Percentiles rank a stretch among this genome's conserved stretches.
phyloP scores from a whole-genome alignment of 2,329 filamentous ascomycete species.

The Monilinia fructicola region DNA sequence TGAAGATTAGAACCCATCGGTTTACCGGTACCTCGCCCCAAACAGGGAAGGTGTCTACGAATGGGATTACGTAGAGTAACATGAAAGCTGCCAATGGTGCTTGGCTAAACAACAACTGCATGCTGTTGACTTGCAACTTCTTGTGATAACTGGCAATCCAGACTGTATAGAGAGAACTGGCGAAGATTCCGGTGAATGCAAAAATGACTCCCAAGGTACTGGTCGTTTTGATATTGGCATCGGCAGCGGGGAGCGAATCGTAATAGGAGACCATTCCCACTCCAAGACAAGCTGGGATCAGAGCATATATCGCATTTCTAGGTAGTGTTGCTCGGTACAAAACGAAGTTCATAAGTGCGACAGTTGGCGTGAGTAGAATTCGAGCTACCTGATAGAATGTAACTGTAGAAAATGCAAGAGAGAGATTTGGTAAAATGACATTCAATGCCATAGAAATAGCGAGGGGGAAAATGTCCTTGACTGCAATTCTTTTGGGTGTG shows the following conservation, averaged over 20 bases:
- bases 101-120: conserved; percentile 69
- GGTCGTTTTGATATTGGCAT: conserved; percentile 55
- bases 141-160: conserved; percentile 67
- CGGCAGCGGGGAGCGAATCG: conserved; percentile 55
- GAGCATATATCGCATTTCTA: conserved; percentile 49
- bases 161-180: conserved; percentile 66
- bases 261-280: conserved; percentile 68
- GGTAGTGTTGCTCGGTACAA: conserved; percentile 60
- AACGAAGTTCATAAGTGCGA: conserved; percentile 63
- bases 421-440: conserved; percentile 67
- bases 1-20: conserved; percentile 58
- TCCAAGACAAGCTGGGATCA: conserved; percentile 62
- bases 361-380: conserved; percentile 64
- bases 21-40: conserved; percentile 52
- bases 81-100: conserved; percentile 62
- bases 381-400: conserved; percentile 70
- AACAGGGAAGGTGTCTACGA: conserved; percentile 61
- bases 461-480: conserved; percentile 61
- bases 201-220: conserved; percentile 61
- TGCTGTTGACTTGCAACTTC: conserved; percentile 64
- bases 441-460: conserved; percentile 67
- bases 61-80: conserved; percentile 65
- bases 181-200: conserved; percentile 62
- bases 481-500: conserved; percentile 53
- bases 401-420: conserved; percentile 64